phyloP scores from a whole-genome alignment of 2,329 filamentous ascomycete species.

The Aureobasidium sp. region DNA sequence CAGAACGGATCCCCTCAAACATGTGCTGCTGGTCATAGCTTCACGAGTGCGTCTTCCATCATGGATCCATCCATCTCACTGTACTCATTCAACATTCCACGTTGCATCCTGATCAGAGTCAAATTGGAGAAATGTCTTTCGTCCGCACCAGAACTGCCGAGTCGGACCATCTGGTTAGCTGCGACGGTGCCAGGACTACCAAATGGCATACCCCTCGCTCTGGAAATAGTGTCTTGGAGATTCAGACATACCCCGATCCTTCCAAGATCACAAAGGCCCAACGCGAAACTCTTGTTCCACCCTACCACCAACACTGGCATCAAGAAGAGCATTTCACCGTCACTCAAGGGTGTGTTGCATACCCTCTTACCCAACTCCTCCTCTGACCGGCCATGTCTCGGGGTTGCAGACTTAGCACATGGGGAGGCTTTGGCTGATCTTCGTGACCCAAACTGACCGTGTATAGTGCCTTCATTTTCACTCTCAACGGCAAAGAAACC shows the following conservation, averaged over 20 bases:
- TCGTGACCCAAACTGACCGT: neutral
- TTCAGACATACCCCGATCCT: slow-evolving; percentile 22
- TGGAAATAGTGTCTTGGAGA: slow-evolving; percentile 23
- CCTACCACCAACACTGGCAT: slow-evolving; percentile 24
- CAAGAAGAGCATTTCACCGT: slow-evolving; percentile 23
- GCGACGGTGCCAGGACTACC: slow-evolving; percentile 22
- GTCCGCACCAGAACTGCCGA: neutral
- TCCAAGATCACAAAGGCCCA: slow-evolving; percentile 19
- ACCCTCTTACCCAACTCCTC: neutral
- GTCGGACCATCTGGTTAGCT: slow-evolving; percentile 7
- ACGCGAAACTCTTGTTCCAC: slow-evolving; percentile 15
- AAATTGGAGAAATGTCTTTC: neutral
- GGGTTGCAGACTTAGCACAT: neutral
- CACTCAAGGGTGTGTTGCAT: slow-evolving; percentile 17
- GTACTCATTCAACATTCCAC: neutral
- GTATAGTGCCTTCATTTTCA: slow-evolving; percentile 22
- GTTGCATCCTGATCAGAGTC: neutral
- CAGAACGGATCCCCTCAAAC: neutral
- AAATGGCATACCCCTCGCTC: slow-evolving; percentile 20
- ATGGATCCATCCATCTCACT: neutral
- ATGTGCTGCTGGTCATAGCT: slow-evolving; percentile 6
- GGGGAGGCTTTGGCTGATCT: neutral
- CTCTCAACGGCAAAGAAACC: slow-evolving; percentile 20
- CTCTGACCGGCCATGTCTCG: too few relatives aligned
- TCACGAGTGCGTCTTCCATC: neutral